Conservation (phyloP, 768 basidiomycete genomes). For the Megacollybia marginata region DNA sequence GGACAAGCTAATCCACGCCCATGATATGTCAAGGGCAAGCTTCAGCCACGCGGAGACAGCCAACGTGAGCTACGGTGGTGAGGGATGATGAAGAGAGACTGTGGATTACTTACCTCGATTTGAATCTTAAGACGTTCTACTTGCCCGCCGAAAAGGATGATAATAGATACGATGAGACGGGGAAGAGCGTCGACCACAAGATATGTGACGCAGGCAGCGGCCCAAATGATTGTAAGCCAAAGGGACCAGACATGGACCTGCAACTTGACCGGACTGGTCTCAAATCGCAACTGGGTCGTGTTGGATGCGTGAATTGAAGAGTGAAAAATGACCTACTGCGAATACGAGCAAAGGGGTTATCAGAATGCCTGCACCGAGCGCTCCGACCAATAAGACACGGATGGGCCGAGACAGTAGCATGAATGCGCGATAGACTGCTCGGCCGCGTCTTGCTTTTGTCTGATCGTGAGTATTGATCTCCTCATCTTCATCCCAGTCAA, state of each 20-base stretch:
- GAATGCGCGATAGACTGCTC: slow-evolving; percentile 55
- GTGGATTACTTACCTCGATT: slow-evolving; percentile 49
- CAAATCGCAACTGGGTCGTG: slow-evolving; percentile 43
- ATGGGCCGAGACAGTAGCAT: slow-evolving; percentile 58
- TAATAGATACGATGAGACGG: slow-evolving; percentile 42
- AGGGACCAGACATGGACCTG: slow-evolving; percentile 62
- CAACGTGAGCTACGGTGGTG: slow-evolving; percentile 41
- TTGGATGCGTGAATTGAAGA: too few species aligned
- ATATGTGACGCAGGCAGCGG: slow-evolving; percentile 50
- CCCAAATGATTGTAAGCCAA: slow-evolving; percentile 66
- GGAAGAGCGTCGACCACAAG: slow-evolving; percentile 61
- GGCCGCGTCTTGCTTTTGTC: slow-evolving; percentile 52
- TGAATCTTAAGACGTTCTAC: slow-evolving; percentile 63
- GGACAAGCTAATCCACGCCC: slow-evolving; percentile 72
- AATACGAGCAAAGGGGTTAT: slow-evolving; percentile 68
- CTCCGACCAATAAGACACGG: slow-evolving; percentile 49
- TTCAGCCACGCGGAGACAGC: slow-evolving; percentile 72
- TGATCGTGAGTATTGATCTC: slow-evolving; percentile 21
- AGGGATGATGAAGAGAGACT: neutral
- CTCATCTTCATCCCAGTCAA: slow-evolving; percentile 68
- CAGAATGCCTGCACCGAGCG: slow-evolving; percentile 55
- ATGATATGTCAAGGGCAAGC: slow-evolving; percentile 53
- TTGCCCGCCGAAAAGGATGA: slow-evolving; percentile 49
- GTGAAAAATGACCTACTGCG: too few species aligned
- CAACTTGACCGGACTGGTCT: slow-evolving; percentile 32